Percentiles rank a stretch among this genome's conserved stretches.
phyloP scores from a whole-genome alignment of 371 early-diverging fungal species.

The Mucor indicus region DNA sequence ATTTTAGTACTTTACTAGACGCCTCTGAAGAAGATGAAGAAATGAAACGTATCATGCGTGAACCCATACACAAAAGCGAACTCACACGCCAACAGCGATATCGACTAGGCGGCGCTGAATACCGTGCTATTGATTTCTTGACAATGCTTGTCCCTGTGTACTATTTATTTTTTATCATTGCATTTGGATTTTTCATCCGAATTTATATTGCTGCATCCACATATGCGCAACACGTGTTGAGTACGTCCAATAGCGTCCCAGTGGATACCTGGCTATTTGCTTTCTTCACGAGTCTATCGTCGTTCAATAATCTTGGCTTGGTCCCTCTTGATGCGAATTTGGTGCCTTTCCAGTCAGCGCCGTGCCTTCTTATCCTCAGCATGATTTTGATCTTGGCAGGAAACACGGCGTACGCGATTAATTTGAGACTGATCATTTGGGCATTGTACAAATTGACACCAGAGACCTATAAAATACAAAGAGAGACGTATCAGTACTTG shows the following conservation, averaged over 20 bases:
- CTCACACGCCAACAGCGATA: constrained; percentile 41
- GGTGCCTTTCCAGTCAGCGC: constrained; percentile 35
- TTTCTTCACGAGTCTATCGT: constrained; percentile 30
- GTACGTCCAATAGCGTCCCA: constrained; percentile 18
- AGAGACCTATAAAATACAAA: constrained; percentile 19
- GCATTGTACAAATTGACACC: constrained; percentile 34
- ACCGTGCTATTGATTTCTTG: constrained; percentile 40
- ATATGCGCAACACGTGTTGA: constrained; percentile 27
- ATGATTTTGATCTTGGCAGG: constrained; percentile 35
- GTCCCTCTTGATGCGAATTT: constrained; percentile 29
- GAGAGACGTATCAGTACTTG: constrained; percentile 33
- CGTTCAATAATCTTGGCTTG: constrained; percentile 42
- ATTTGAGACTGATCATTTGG: constrained; percentile 36
- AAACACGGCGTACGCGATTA: constrained; percentile 42
- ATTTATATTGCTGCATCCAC: constrained; percentile 30
- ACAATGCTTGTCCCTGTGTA: constrained; percentile 32
- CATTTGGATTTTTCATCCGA: constrained; percentile 28
- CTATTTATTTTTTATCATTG: constrained; percentile 29
- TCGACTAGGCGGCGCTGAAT: constrained; percentile 46
- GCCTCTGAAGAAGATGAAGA: constrained; percentile 33
- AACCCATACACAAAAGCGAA: constrained; percentile 43
- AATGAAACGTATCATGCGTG: constrained; percentile 29
- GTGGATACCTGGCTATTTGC: constrained; percentile 37
- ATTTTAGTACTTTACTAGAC: no score
- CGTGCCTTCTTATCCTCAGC: constrained; percentile 19